These are phyloP conservation scores for Fusarium staphyleae DNA, from an alignment of 2,329 filamentous ascomycete species.

Conservation along the genomic window DNA sequence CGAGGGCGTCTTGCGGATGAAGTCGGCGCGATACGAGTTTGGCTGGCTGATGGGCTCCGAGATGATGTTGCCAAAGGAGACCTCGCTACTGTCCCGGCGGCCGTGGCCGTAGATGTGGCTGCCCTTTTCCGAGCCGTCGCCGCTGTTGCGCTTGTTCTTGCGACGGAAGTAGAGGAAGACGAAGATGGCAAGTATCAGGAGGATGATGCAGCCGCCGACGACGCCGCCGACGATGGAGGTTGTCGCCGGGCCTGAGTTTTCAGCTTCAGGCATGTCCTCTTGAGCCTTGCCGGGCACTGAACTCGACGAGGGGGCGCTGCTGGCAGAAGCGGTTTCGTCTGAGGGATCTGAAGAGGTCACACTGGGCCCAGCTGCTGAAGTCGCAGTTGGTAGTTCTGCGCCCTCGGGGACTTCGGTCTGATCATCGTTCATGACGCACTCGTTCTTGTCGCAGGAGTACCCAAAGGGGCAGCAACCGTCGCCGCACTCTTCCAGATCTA, in stretches of 20 bases:
- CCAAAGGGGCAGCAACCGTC: slow-evolving; percentile 74
- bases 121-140: slow-evolving; percentile 31
- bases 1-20: slow-evolving; percentile 53
- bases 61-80: slow-evolving; percentile 55
- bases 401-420: slow-evolving; percentile 53
- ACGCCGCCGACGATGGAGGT: slow-evolving; percentile 57
- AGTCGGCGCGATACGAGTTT: slow-evolving; percentile 58
- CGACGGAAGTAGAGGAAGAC: slow-evolving; percentile 51
- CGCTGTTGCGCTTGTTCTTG: slow-evolving; percentile 34
- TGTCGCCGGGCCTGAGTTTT: slow-evolving; percentile 43
- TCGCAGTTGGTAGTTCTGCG: slow-evolving; percentile 36
- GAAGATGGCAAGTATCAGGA: slow-evolving; percentile 50
- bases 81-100: slow-evolving; percentile 33
- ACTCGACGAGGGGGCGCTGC: slow-evolving; percentile 29
- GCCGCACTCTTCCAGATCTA: slow-evolving; percentile 65
- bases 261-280: slow-evolving; percentile 13
- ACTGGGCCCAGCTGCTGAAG: slow-evolving; percentile 27
- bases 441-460: slow-evolving; percentile 65
- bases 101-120: slow-evolving; percentile 21
- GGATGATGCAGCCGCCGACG: slow-evolving; percentile 54
- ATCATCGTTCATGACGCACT: slow-evolving; percentile 62
- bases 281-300: slow-evolving; percentile 27
- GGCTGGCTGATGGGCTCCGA: slow-evolving; percentile 62
- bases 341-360: slow-evolving; percentile 34
- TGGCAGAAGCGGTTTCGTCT: slow-evolving; percentile 34